Percentiles rank a stretch among this genome's conserved stretches.
Conservation (phyloP, 768 basidiomycete genomes). For the Candolleomyces aberdarensis region DNA sequence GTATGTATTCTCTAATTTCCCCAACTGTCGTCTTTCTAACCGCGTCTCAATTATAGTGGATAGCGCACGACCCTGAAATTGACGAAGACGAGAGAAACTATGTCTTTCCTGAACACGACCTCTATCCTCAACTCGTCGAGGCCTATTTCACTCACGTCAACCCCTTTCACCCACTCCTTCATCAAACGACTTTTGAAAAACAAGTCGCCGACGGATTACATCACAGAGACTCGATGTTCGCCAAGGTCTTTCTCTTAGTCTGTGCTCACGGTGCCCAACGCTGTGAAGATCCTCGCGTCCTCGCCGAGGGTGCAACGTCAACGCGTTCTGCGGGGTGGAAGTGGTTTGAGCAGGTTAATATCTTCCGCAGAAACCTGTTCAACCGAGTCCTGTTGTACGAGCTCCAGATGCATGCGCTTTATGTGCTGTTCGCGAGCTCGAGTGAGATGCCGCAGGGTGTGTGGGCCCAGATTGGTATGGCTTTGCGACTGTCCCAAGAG, state of each 20-base stretch:
- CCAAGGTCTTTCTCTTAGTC: constrained; percentile 50
- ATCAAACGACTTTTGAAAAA: constrained; percentile 65
- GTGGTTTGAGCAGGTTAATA: constrained; percentile 64
- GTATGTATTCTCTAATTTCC: constrained; percentile 26
- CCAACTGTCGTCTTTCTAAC: not conserved
- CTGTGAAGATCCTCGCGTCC: constrained; percentile 60
- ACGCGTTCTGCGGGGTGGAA: constrained; percentile 54
- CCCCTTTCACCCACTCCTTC: constrained; percentile 60
- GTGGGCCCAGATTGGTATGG: constrained; percentile 66
- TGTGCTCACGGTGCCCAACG: constrained; percentile 65
- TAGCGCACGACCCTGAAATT: constrained; percentile 19
- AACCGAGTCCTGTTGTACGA: constrained; percentile 64
- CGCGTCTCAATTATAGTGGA: constrained; percentile 26
- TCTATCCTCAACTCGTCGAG: constrained; percentile 53
- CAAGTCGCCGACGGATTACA: constrained; percentile 49
- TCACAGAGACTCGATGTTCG: constrained; percentile 46
- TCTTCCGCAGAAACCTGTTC: constrained; percentile 57
- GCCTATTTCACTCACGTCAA: constrained; percentile 65
- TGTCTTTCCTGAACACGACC: constrained; percentile 49
- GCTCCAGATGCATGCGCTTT: constrained; percentile 64
- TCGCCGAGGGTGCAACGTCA: constrained; percentile 43
- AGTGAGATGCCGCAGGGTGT: constrained; percentile 47
- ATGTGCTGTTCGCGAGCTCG: constrained; percentile 45
- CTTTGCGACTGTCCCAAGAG: constrained; percentile 72
- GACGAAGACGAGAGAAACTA: constrained; percentile 27